Conservation (phyloP, 305 asterid genomes). For the Fraxinus paxiana region DNA sequence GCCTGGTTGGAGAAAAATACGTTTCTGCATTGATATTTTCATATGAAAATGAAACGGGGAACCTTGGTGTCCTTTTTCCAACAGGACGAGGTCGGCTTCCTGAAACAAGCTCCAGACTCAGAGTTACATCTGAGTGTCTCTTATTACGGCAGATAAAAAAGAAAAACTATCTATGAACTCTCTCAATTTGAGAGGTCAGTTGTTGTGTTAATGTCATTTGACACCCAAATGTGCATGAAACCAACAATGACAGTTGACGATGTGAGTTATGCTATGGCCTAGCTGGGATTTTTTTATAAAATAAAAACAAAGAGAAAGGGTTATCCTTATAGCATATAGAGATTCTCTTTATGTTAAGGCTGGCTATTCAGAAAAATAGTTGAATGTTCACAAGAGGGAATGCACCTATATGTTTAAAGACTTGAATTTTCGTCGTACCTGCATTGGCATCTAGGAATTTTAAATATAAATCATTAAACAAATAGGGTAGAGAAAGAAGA, state of each 20-base stretch:
- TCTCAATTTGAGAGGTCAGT: neutral
- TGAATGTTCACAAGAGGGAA: neutral
- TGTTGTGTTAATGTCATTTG: neutral
- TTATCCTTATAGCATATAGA: neutral
- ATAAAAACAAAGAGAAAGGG: neutral
- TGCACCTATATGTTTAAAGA: neutral
- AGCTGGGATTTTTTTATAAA: neutral
- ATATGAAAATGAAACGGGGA: slow-evolving; percentile 63
- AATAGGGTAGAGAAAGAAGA: slow-evolving; percentile 9
- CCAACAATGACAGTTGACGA: neutral
- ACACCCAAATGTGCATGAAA: neutral
- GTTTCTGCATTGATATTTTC: slow-evolving; percentile 51
- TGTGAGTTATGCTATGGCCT: neutral
- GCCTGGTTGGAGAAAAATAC: slow-evolving; percentile 51
- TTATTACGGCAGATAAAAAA: slow-evolving; percentile 14
- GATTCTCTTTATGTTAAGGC: neutral
- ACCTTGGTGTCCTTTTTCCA: slow-evolving; percentile 87
- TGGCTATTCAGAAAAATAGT: neutral
- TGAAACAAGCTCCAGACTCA: slow-evolving; percentile 40
- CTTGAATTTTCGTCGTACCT: neutral
- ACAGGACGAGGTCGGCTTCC: slow-evolving; percentile 83
- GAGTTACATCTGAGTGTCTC: slow-evolving; percentile 19
- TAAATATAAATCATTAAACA: slow-evolving; percentile 6
- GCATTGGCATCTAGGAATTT: slow-evolving; percentile 14
- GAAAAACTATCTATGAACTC: neutral